Evolutionary conservation across 306 rosid species (phyloP).

Genomic region (Vigna nakashimae): DNA sequence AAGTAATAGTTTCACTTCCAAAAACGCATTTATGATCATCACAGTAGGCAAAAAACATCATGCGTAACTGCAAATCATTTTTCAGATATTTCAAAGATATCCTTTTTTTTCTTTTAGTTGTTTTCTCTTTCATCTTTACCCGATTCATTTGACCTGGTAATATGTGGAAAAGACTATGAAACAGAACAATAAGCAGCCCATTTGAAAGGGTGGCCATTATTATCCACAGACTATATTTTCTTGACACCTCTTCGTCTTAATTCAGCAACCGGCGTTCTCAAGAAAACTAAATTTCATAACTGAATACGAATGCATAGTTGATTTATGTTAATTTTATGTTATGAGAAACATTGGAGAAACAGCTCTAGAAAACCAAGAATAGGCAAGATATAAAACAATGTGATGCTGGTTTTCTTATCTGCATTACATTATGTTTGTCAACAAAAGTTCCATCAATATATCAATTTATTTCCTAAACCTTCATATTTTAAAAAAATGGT

Average conservation of each 20-base stretch:
- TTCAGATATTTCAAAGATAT: background rate
- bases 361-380: background rate
- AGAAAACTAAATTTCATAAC: background rate
- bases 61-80: slow-evolving; percentile 4
- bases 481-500: background rate
- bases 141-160: background rate
- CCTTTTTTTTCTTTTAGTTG: background rate
- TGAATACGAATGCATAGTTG: background rate
- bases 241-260: background rate
- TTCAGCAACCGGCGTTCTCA: background rate
- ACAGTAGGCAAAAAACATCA: slow-evolving; percentile 16
- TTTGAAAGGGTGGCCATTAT: background rate
- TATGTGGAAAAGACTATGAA: background rate
- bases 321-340: background rate
- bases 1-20: slow-evolving; percentile 7
- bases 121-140: background rate
- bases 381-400: background rate
- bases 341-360: slow-evolving; percentile 6
- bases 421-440: slow-evolving; percentile 9
- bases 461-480: slow-evolving; percentile 17
- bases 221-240: slow-evolving; percentile 7
- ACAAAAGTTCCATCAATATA: background rate
- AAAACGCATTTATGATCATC: slow-evolving; percentile 15
- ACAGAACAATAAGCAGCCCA: background rate
- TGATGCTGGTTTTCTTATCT: slow-evolving; percentile 24